Evolutionary conservation across 1,284 basidiomycete genomes (phyloP).

Genomic region (Cryptococcus maquisensis): DNA sequence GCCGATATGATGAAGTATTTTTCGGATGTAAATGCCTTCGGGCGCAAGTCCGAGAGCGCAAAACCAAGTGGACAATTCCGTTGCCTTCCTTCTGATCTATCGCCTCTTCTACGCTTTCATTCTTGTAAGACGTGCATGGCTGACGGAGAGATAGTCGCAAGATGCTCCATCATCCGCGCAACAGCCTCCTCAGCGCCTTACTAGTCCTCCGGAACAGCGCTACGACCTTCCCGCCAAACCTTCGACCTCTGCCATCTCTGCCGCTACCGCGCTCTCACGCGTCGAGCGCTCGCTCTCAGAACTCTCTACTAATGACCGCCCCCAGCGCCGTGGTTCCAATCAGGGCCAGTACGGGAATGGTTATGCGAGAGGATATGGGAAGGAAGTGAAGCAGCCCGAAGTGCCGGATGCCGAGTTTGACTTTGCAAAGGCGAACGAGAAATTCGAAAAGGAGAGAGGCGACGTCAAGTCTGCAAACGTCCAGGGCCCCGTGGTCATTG

Average conservation of each 20-base stretch:
- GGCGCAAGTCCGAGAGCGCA: conserved; percentile 6
- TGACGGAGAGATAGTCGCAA: neutral
- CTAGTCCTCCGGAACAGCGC: neutral
- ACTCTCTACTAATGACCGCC: conserved; percentile 20
- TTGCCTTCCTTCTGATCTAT: conserved; percentile 49
- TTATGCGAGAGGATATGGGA: too few species aligned
- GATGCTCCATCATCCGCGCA: conserved; percentile 6
- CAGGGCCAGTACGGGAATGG: neutral
- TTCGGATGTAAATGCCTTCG: conserved; percentile 36
- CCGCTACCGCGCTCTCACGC: conserved; percentile 35
- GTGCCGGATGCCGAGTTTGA: conserved; percentile 46
- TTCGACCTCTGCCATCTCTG: conserved; percentile 23
- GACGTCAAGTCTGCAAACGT: conserved; percentile 16
- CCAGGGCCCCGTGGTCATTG: conserved; percentile 1
- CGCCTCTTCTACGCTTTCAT: neutral
- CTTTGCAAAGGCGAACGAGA: conserved; percentile 35
- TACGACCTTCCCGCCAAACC: conserved; percentile 31
- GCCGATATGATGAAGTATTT: conserved; percentile 46
- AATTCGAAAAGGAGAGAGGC: conserved; percentile 36
- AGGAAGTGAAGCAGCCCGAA: conserved; percentile 16
- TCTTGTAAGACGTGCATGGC: neutral
- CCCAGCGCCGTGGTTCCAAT: neutral
- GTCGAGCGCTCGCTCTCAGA: conserved; percentile 41
- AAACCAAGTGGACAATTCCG: conserved; percentile 27
- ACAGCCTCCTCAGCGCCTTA: neutral